Evolutionary conservation across 345 rosid species (phyloP), one percentile per base, ranked within the genome.

Genomic region (Melastoma malabathricum): DNA sequence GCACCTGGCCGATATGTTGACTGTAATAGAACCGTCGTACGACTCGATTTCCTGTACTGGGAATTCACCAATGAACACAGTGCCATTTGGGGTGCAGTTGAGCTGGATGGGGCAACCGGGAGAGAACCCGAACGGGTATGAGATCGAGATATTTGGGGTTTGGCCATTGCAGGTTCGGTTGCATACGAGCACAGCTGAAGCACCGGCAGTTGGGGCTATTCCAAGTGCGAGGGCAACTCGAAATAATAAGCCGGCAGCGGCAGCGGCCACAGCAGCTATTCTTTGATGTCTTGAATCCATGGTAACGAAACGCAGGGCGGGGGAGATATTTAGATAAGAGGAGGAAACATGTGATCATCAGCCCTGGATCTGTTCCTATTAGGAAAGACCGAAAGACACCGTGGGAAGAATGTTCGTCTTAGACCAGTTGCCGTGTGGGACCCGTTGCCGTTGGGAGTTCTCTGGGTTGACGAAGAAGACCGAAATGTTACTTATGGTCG

Each of bases 51-150:
- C 1, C 0, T 54, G 44, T 46, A 78, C 60, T 0, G 51, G 68
- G 60, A 78, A 74, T 2, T 63, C 64, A 1, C 70, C 51, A 55
- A 80, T 39, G 5, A 52, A 7, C 13, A 63, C 54, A 0, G 48
- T 22, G 20, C 68, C 72, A 1, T 43, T n/a, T 7, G 51, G 0
- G 38, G 70, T 60, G 63, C 92, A 86, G 31, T 61, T 69, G 27
- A 83, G 69, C 23, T 10, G 78, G 63, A 88, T 82, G 2, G 59
- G 69, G 59, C 74, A 80, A 6, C 55, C 71, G 0, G 66, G 13
- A 15, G 88, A 68, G 69, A 77, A 78, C 10, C 97, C 94, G 31
- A 88, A 84, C 2, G 97, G 97, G 45, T 72, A 43, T 48, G 0
- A 74, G 60, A 0, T 55, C 43, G 13, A 12, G 51, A 0, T 51